Conservation (phyloP, 2,329 filamentous ascomycete species). For the Talaromyces sp. region DNA sequence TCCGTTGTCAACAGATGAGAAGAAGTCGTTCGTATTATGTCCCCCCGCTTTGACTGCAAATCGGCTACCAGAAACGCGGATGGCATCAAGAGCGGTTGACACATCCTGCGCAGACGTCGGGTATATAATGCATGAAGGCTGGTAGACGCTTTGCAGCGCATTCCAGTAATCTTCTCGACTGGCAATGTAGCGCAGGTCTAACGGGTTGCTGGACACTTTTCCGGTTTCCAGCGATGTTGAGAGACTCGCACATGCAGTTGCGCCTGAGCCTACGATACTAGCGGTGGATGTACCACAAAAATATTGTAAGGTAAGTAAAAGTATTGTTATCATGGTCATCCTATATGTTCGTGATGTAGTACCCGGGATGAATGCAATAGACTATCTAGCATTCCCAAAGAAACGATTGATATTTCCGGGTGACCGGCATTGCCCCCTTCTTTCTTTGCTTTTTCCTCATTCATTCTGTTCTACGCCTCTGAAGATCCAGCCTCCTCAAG, state of each 20-base stretch:
- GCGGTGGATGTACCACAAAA: not conserved
- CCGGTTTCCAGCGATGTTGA: not conserved
- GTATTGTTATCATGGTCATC: not conserved
- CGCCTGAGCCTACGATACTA: not conserved
- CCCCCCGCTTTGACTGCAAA: constrained; percentile 30
- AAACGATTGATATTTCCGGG: not conserved
- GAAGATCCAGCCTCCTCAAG: not conserved
- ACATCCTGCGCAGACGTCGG: constrained; percentile 27
- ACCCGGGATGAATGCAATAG: not conserved
- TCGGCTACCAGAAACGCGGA: constrained; percentile 24
- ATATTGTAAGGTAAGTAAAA: not conserved
- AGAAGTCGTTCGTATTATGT: constrained; percentile 30
- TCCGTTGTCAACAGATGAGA: constrained; percentile 23
- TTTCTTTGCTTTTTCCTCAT: not conserved
- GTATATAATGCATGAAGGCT: constrained; percentile 28
- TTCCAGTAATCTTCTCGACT: constrained; percentile 28
- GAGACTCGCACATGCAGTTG: constrained; percentile 10
- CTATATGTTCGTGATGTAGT: not conserved
- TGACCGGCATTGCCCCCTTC: not conserved
- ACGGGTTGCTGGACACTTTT: constrained; percentile 21
- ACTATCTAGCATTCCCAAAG: not conserved
- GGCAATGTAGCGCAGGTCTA: constrained; percentile 22
- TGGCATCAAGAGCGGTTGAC: constrained; percentile 25
- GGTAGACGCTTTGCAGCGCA: constrained; percentile 24
- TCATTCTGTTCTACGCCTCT: not conserved